Evolutionary conservation across 208 protist genomes (phyloP), one percentile per base, ranked within the genome.

Genomic region (Leishmania amazonensis): DNA sequence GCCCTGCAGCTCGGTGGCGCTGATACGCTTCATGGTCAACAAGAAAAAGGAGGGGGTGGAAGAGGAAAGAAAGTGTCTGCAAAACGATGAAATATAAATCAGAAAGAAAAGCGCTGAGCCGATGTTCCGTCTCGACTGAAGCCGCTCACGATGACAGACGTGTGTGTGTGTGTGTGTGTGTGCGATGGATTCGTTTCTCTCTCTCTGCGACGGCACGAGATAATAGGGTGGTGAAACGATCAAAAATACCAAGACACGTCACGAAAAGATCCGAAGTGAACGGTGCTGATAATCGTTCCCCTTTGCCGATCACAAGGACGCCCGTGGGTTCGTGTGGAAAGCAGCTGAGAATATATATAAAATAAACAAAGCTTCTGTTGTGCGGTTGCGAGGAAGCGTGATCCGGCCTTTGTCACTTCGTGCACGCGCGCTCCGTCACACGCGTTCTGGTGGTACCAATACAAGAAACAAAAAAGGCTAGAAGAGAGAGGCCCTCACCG

Each of bases 1-100:
- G 73, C 87, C 78, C 31, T 88, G 76, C 19, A 94, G 83, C 79
- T 96, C 89, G 47, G 83, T 81, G 45, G 88, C 78, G 28, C 76
- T 58, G 73, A 95, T 91, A 53, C 88, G 89, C 87, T 91, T 93
- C 93, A 96, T 96, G 19, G 62, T 54, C 49, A 58, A 5, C 64
- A 1, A 28, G 72, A 38, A 11, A 57, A 67, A 24, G 6, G 40
- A 3, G 40, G 40, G 42, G 68, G 65, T 47, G 42, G 17, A 68
- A 45, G 9, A 53, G 24, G 28, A 73, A 35, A 57, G 17, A 53
- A 9, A 28, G 72, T 13, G n/a, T 51, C 68, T 51, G 42, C 49
- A 24, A 73, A 38, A 24, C 40, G 40, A 47, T 73, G 28, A 53
- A 21, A 47, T 17, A 40, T 54, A 54, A 54, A 19, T 21, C 51